Conservation (phyloP, 805 yeast genomes). For the Kodamaea restingae region DNA sequence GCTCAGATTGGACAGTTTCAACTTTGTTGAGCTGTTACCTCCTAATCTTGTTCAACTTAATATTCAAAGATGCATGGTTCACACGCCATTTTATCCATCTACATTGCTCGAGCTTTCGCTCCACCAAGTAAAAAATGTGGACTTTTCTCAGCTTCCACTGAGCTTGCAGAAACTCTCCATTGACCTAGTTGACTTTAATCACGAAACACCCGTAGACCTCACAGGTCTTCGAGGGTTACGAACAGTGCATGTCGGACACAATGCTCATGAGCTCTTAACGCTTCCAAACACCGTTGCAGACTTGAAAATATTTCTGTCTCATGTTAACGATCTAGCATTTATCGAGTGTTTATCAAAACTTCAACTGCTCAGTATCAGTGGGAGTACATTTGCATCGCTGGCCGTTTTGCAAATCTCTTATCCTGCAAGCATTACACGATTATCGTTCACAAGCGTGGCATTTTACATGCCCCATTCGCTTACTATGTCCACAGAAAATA, state of each 20-base stretch:
- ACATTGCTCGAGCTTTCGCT: slow-evolving; percentile 3
- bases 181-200: background rate
- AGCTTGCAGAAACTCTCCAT: slow-evolving; percentile 1
- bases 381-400: slow-evolving; percentile 4
- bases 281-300: background rate
- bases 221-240: slow-evolving; percentile 2
- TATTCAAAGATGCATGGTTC: slow-evolving; percentile 1
- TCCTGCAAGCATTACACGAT: background rate
- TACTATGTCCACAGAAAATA: background rate
- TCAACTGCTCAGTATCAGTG: slow-evolving; percentile 1
- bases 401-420: slow-evolving; percentile 5
- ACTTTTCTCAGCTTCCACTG: slow-evolving; percentile 3
- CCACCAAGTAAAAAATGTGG: slow-evolving; percentile 4
- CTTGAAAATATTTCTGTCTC: slow-evolving; percentile 1
- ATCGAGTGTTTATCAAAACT: slow-evolving; percentile 1
- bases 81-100: slow-evolving; percentile 3
- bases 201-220: slow-evolving; percentile 3
- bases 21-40: slow-evolving; percentile 4
- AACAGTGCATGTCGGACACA: slow-evolving; percentile 3
- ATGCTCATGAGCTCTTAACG: slow-evolving; percentile 1
- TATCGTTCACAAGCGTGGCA: slow-evolving; percentile 3
- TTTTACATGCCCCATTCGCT: background rate
- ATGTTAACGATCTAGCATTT: background rate
- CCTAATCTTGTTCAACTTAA: slow-evolving; percentile 3
- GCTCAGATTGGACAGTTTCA: slow-evolving; percentile 4